A percentile compares a stretch with the other conserved stretches of the same genome.
These are phyloP conservation scores for Cercis canadensis DNA, from an alignment of 306 rosid species.

Conservation along the genomic window DNA sequence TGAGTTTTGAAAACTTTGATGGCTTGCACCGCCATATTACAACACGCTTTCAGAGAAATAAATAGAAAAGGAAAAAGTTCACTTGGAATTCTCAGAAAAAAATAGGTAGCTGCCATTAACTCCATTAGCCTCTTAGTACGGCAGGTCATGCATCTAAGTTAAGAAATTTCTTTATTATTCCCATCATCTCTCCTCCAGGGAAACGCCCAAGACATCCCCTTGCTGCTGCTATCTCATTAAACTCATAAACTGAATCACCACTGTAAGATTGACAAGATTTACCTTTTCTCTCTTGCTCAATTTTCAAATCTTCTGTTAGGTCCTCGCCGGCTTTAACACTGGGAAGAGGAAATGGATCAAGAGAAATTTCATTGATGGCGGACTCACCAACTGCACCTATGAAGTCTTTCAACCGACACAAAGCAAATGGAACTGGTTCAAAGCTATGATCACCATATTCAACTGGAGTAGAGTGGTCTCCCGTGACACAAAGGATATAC, in stretches of 20 bases:
- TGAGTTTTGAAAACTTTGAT: constrained; percentile 24
- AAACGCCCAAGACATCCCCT: constrained; percentile 93
- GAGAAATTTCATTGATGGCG: constrained; percentile 47
- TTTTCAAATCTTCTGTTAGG: constrained; percentile 37
- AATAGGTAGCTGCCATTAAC: constrained; percentile 15
- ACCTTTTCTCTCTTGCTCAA: constrained; percentile 44
- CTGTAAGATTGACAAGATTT: constrained; percentile 45
- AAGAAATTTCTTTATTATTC: constrained; percentile 70
- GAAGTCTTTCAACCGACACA: constrained; percentile 78
- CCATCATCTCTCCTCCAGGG: constrained; percentile 98
- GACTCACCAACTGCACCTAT: constrained; percentile 74
- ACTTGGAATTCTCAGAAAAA: constrained; percentile 23
- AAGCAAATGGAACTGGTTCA: constrained; percentile 86
- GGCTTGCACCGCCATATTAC: constrained; percentile 2
- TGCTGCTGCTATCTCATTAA: constrained; percentile 76
- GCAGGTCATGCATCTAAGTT: constrained; percentile 46
- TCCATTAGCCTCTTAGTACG: constrained; percentile 15
- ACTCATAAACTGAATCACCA: constrained; percentile 79
- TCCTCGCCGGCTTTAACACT: constrained; percentile 59
- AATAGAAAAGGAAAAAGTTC: constrained; percentile 6
- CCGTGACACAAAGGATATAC: constrained; percentile 79
- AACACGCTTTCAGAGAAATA: constrained; percentile 15
- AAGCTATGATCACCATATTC: constrained; percentile 99
- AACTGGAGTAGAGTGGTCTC: constrained; percentile 96
- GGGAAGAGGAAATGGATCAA: constrained; percentile 87